Base-by-base conservation (phyloP, 208 protist species). In the Crithidia expoeki region DNA sequence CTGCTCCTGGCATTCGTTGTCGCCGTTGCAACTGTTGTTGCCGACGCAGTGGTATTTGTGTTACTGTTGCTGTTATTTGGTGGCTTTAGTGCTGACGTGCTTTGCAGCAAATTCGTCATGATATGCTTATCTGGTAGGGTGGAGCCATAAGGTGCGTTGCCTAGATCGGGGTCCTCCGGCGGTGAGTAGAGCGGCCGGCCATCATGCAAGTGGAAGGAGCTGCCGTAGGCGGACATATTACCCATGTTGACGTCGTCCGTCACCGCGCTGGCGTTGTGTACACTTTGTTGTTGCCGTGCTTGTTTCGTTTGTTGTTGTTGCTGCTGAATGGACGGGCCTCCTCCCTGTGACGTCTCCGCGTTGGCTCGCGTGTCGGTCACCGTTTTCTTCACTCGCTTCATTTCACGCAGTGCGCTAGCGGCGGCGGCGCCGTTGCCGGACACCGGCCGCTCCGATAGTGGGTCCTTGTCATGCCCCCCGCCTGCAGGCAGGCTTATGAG, bases 151-250 rank as follows among this genome's bases (percentile, higher is more conserved):
- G 56, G 19, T 2, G 30, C 56, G 56, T 0, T 40, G 27, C 11
- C 59, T 28, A n/a, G 27, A 28, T 38, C 44, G 25, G 28, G 17
- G 23, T 44, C 30, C 2, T 28, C 51, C 0, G 59, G 40, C 19
- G 62, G 46, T 3, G 44, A 65, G 61, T 63, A 63, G 25, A 60
- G 42, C 1, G 49, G 10, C 3, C 62, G 60, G 19, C 9, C 61
- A 27, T 44, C 38, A 0, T 21, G 28, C 52, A 69, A n/a, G 55
- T 62, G 33, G 32, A 63, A 69, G 44, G 34, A 57, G 70, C 62
- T 58, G 36, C 44, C 70, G 55, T 69, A 69, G 17, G 23, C 46
- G 17, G 50, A 50, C n/a, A 64, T 30, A n/a, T 65, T 62, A 1
- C 16, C 55, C 1, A 44, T 52, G 2, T 25, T 27, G 21, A n/a